Percentiles rank a stretch among this genome's conserved stretches.
These are phyloP conservation scores for Phytophthora niederhauseri DNA, from an alignment of 352 stramenopile species.

Conservation along the genomic window DNA sequence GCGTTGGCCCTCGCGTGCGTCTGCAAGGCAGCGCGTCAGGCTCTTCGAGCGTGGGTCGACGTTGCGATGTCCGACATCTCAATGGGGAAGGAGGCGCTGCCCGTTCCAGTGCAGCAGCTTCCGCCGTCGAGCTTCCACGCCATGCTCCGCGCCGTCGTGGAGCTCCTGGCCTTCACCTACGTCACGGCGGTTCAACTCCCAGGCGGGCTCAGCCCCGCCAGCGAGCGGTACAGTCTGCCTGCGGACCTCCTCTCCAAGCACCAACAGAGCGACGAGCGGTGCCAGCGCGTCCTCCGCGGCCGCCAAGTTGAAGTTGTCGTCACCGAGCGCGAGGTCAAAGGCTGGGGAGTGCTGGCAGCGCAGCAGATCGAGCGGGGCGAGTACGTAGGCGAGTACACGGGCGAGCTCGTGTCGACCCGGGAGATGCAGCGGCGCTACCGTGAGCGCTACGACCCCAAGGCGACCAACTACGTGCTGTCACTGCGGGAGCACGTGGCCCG, in stretches of 20 bases:
- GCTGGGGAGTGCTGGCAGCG: slow-evolving; percentile 50
- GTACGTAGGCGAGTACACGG: slow-evolving; percentile 73
- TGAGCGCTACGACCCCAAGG: slow-evolving; percentile 27
- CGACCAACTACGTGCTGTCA: slow-evolving; percentile 61
- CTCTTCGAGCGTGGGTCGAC: slow-evolving; percentile 19
- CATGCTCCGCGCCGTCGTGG: slow-evolving; percentile 5
- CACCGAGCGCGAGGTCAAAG: slow-evolving; percentile 33
- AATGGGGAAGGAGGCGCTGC: slow-evolving; percentile 20
- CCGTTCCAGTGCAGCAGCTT: slow-evolving; percentile 23
- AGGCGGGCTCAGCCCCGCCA: neutral
- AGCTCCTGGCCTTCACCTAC: slow-evolving; percentile 43
- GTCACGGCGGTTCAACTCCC: slow-evolving; percentile 34
- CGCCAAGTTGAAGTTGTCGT: slow-evolving; percentile 43
- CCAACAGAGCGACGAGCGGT: slow-evolving; percentile 18
- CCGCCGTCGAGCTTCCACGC: neutral
- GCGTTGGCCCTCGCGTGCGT: slow-evolving; percentile 17
- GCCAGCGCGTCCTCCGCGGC: slow-evolving; percentile 31
- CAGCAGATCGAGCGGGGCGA: slow-evolving; percentile 36
- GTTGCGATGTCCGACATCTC: slow-evolving; percentile 22
- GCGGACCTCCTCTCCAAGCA: slow-evolving; percentile 22
- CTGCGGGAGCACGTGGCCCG: slow-evolving; percentile 50
- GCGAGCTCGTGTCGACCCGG: slow-evolving; percentile 56
- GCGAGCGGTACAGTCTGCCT: slow-evolving; percentile 34
- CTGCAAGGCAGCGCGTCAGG: slow-evolving; percentile 1
- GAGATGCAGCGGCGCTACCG: slow-evolving; percentile 50